Evolutionary conservation across 2,329 filamentous ascomycete species (phyloP).

Genomic region (Claviceps sorghi): DNA sequence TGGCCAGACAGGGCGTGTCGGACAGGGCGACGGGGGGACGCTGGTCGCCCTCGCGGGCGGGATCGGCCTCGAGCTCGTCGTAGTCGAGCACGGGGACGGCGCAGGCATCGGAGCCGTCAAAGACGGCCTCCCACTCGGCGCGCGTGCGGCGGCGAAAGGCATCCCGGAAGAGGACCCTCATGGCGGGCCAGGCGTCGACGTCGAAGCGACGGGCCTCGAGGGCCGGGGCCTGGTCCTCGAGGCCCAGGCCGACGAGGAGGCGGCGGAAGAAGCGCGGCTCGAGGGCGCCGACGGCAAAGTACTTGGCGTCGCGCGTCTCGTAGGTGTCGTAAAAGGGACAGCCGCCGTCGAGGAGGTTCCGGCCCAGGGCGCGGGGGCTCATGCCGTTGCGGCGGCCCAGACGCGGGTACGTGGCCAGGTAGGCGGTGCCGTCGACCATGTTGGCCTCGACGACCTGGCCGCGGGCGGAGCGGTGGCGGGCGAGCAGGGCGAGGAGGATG

Average conservation of each 20-base stretch:
- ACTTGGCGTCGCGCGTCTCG: conserved; percentile 62
- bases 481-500: conserved; percentile 63
- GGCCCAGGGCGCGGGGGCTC: conserved; percentile 51
- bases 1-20: conserved; percentile 52
- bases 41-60: conserved; percentile 49
- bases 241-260: conserved; percentile 51
- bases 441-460: conserved; percentile 91
- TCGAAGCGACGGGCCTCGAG: conserved; percentile 45
- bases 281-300: conserved; percentile 78
- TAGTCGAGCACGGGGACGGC: conserved; percentile 77
- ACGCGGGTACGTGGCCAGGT: conserved; percentile 65
- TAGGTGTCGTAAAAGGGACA: conserved; percentile 85
- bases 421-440: conserved; percentile 84
- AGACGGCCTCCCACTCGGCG: conserved; percentile 68
- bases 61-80: conserved; percentile 45
- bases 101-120: conserved; percentile 85
- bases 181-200: conserved; percentile 48
- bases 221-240: conserved; percentile 36
- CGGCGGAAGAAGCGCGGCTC: conserved; percentile 72
- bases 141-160: conserved; percentile 58
- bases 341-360: conserved; percentile 70
- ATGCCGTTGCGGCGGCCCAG: conserved; percentile 47
- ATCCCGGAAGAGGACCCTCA: conserved; percentile 44
- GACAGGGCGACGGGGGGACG: conserved; percentile 54
- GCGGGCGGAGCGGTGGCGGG: conserved; percentile 44